phyloP scores from a whole-genome alignment of 2,329 filamentous ascomycete species.

The Keithomyces neogunnii region DNA sequence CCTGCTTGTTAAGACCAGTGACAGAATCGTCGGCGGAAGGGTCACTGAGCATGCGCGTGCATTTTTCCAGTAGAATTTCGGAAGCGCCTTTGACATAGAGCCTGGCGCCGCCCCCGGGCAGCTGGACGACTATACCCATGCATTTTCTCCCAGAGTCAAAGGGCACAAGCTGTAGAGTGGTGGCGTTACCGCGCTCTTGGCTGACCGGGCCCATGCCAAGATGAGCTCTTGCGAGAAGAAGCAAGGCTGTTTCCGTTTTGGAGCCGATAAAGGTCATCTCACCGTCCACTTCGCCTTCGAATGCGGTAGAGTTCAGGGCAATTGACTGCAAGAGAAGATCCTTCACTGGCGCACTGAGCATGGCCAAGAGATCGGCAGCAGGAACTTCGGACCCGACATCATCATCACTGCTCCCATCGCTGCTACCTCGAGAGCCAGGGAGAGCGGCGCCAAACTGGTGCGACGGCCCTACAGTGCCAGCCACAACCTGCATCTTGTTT shows the following conservation, averaged over 20 bases:
- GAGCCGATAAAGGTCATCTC: constrained; percentile 61
- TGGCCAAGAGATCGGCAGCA: constrained; percentile 36
- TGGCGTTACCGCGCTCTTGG: constrained; percentile 53
- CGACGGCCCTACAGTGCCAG: constrained; percentile 47
- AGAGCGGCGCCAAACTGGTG: constrained; percentile 43
- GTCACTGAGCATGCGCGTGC: constrained; percentile 41
- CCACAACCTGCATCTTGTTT: constrained; percentile 61
- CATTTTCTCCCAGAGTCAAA: constrained; percentile 72
- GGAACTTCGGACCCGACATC: constrained; percentile 29
- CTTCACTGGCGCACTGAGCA: constrained; percentile 38
- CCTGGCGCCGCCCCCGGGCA: constrained; percentile 41
- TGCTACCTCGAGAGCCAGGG: constrained; percentile 13
- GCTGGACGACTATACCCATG: constrained; percentile 51
- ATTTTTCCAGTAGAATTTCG: constrained; percentile 53
- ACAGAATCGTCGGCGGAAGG: constrained; percentile 36
- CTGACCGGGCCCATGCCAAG: constrained; percentile 58
- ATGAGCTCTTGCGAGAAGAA: constrained; percentile 59
- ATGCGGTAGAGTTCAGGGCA: constrained; percentile 63
- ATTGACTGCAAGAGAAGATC: constrained; percentile 52
- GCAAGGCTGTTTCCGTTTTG: constrained; percentile 68
- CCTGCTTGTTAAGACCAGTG: constrained; percentile 40
- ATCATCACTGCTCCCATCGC: constrained; percentile 13
- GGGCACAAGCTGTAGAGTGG: constrained; percentile 58
- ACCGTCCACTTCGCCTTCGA: constrained; percentile 65
- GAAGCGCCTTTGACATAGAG: constrained; percentile 58